phyloP scores from a whole-genome alignment of 2,329 filamentous ascomycete genomes.

The Teratosphaeria epicoccoides region DNA sequence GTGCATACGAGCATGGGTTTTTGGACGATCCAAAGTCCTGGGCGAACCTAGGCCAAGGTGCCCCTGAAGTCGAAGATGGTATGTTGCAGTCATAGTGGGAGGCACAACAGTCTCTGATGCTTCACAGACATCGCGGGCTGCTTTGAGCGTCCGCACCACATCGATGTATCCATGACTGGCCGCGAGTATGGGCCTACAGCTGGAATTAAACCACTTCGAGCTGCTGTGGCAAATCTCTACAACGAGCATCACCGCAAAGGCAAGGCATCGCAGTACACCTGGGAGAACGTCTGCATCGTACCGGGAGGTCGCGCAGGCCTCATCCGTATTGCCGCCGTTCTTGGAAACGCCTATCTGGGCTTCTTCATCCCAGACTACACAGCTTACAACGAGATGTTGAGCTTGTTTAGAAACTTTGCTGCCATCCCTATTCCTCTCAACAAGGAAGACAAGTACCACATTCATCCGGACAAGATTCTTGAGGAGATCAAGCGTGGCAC shows the following conservation, averaged over 20 bases:
- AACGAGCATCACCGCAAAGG: conserved; percentile 84
- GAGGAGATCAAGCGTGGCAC: conserved; percentile 43
- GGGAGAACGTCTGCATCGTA: conserved; percentile 96
- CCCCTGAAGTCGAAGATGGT: conserved; percentile 77
- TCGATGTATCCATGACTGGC: conserved; percentile 67
- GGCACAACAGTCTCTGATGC: conserved; percentile 36
- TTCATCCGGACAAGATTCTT: conserved; percentile 84
- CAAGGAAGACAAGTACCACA: conserved; percentile 80
- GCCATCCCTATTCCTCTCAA: conserved; percentile 77
- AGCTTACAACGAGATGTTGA: conserved; percentile 96
- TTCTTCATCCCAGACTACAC: conserved; percentile 78
- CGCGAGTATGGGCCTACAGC: conserved; percentile 88
- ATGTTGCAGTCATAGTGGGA: conserved; percentile 36
- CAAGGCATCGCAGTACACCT: conserved; percentile 82
- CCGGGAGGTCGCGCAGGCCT: conserved; percentile 85
- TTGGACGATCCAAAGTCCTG: conserved; percentile 66
- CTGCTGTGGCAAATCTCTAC: conserved; percentile 84
- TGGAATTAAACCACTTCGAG: conserved; percentile 80
- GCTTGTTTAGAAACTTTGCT: conserved; percentile 86
- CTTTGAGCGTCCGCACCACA: conserved; percentile 68
- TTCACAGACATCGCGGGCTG: conserved; percentile 66
- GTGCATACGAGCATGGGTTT: conserved; percentile 81
- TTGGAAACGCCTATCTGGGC: conserved; percentile 72
- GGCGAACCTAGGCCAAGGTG: conserved; percentile 91
- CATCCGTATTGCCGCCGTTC: conserved; percentile 86